A percentile compares a stretch with the other conserved stretches of the same genome.
Evolutionary conservation across 169 alveolate genomes (phyloP).

Genomic region (Babesia ovata): DNA sequence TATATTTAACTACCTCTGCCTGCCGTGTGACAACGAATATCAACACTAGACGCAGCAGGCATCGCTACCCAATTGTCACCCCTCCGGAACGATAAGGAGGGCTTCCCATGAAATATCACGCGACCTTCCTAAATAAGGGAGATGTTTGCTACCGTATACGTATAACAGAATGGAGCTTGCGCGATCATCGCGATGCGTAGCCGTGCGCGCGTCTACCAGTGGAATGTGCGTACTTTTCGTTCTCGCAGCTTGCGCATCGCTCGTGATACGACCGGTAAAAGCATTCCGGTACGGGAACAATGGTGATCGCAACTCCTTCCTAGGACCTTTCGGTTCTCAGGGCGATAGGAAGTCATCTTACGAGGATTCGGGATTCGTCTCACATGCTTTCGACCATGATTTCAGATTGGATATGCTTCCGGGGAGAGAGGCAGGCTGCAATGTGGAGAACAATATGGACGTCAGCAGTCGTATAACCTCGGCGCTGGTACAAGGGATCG

Average conservation of each 20-base stretch:
- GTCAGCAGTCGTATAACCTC: neutral
- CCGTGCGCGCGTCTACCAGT: neutral
- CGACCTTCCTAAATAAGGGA: neutral
- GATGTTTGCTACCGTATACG: neutral
- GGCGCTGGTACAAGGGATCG: neutral
- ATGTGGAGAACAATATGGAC: neutral
- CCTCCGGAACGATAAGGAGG: neutral
- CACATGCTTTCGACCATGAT: conserved; percentile 1
- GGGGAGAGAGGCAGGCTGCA: neutral
- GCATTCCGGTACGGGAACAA: conserved; percentile 27
- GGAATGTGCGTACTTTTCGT: conserved; percentile 5
- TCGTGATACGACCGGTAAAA: neutral
- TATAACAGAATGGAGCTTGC: neutral
- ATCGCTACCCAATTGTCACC: neutral
- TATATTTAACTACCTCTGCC: no score
- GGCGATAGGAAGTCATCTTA: conserved; percentile 33
- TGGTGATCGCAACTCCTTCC: conserved; percentile 29
- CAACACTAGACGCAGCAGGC: neutral
- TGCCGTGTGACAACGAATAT: no score
- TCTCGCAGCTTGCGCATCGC: conserved; percentile 6
- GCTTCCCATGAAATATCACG: neutral
- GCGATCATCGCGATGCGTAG: neutral
- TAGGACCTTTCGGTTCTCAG: conserved; percentile 31
- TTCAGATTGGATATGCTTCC: conserved; percentile 32
- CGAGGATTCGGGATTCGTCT: neutral